A percentile compares a stretch with the other conserved stretches of the same genome.
These are phyloP conservation scores for Cercophora samala DNA, from an alignment of 495 filamentous ascomycete species.

Conservation along the genomic window DNA sequence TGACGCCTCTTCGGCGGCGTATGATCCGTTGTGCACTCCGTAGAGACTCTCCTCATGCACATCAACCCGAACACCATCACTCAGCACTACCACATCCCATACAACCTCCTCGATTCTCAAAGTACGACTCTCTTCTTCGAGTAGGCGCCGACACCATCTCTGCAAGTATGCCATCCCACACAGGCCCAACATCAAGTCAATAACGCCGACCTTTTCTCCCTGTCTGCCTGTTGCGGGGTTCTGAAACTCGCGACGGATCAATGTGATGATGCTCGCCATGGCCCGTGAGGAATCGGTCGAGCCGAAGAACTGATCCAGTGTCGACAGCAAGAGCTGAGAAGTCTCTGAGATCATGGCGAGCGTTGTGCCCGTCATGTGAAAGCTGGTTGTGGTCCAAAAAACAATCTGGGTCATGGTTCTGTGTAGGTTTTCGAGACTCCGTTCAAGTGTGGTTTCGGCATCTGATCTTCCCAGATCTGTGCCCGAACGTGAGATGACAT, in stretches of 20 bases:
- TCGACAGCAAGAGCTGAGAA: constrained; percentile 62
- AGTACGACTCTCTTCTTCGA: constrained; percentile 52
- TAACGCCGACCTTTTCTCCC: constrained; percentile 61
- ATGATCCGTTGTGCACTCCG: constrained; percentile 28
- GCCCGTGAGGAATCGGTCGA: constrained; percentile 76
- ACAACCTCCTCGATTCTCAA: constrained; percentile 59
- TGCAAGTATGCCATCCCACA: constrained; percentile 72
- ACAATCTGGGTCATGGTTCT: constrained; percentile 60
- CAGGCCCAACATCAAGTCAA: constrained; percentile 63
- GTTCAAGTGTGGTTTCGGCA: constrained; percentile 60
- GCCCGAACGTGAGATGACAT: constrained; percentile 55
- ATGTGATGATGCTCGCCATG: constrained; percentile 72
- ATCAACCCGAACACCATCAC: constrained; percentile 60
- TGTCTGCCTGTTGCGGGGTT: constrained; percentile 56
- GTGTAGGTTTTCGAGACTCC: constrained; percentile 61
- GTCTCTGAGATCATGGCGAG: constrained; percentile 59
- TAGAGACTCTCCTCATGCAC: constrained; percentile 46
- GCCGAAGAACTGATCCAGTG: constrained; percentile 70
- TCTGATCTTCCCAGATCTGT: constrained; percentile 56
- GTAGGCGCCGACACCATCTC: constrained; percentile 59
- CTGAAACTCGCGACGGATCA: constrained; percentile 69
- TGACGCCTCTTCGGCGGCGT: constrained; percentile 19
- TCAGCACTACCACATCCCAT: constrained; percentile 77
- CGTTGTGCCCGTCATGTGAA: constrained; percentile 63
- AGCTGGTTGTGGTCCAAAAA: constrained; percentile 66